Evolutionary conservation across 148 eudicot genomes (phyloP), one percentile per base, ranked within the genome.

Genomic region (Silene uniflora): DNA sequence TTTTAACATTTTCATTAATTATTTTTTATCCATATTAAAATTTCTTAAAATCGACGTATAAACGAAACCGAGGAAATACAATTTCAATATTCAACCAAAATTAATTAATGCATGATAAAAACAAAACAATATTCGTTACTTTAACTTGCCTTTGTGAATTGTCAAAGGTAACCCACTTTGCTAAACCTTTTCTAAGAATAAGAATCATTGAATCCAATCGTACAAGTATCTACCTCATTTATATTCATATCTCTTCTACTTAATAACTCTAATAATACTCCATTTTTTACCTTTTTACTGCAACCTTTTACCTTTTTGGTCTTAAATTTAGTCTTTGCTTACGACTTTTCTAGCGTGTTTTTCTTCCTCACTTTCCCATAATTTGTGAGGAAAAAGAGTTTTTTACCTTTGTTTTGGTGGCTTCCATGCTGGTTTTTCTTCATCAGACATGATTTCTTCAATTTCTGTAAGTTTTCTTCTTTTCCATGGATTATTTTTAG

Each of bases 391-490:
- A 32, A 32, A 32, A 32, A 32, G 35, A 5, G 35, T 32, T 32
- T 32, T 32, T 32, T 32, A 12, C 22, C 47, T 32, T 64, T 27
- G 1, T 62, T 77, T 21, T 13, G 29, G 23, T 49, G 12, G 25
- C 8, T 7, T 60, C 62, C 24, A 73, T 69, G 69, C 6, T 69
- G 62, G 29, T 66, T 24, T 16, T 56, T 3, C 65, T 73, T 73
- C 74, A 49, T 6, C 70, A 49, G 60, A 42, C 71, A 81, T 81
- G 83, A 62, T 5, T 19, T 77, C 80, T 10, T 63, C 80, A 29
- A 17, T 73, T 67, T 77, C 72, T 61, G 80, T 81, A 81, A 81
- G 77, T 77, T 14, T 29, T 9, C 25, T 49, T 52, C 4, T 52
- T 49, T 49, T 49, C 55, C 55, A 49, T 49, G 55, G 55, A 12